Evolutionary conservation across 768 basidiomycete genomes (phyloP).

Genomic region (Tulasnella sp.): DNA sequence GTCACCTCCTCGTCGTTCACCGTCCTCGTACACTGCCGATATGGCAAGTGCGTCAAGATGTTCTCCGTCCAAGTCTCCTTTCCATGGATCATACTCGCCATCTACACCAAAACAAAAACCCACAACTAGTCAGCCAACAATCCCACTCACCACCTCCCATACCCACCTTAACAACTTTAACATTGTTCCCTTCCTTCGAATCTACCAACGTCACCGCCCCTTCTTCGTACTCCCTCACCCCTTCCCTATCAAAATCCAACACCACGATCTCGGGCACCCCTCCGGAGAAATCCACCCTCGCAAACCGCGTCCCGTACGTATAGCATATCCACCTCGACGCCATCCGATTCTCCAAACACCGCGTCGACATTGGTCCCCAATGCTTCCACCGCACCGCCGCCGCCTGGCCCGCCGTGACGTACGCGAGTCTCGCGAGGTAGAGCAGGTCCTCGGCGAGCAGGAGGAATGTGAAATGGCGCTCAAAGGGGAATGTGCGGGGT

Average conservation of each 20-base stretch:
- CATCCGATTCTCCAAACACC: not conserved
- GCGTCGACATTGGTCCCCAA: conserved; percentile 4
- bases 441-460: not conserved
- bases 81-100: too few relatives aligned
- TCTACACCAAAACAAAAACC: too few relatives aligned
- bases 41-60: too few relatives aligned
- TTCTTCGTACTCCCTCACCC: not conserved
- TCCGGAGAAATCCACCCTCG: not conserved
- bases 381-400: not conserved
- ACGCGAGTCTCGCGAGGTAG: not conserved
- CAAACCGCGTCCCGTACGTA: conserved; percentile 1
- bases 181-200: too few relatives aligned
- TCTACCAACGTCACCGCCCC: too few relatives aligned
- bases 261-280: not conserved
- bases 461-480: not conserved
- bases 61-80: too few relatives aligned
- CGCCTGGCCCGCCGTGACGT: not conserved
- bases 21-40: too few relatives aligned
- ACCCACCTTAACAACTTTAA: too few relatives aligned
- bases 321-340: conserved; percentile 10
- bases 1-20: too few relatives aligned
- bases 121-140: too few relatives aligned
- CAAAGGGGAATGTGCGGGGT: not conserved
- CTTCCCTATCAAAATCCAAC: not conserved
- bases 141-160: too few relatives aligned